Evolutionary conservation across 768 basidiomycete genomes (phyloP).

Genomic region (Leccinum arenicola): DNA sequence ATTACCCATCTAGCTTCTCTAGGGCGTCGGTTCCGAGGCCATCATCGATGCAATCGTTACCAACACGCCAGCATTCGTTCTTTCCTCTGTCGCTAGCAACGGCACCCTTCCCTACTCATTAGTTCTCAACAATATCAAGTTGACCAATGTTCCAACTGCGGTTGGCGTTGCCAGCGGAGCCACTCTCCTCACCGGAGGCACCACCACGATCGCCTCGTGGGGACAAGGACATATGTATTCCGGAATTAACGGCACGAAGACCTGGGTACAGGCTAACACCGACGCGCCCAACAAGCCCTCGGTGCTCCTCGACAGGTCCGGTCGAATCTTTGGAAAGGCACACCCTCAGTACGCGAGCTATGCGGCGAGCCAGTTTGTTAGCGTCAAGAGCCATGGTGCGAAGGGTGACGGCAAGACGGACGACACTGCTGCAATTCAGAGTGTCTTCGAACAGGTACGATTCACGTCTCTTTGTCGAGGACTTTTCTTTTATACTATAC

Average conservation of each 20-base stretch:
- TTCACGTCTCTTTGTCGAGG: not conserved
- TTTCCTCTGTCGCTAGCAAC: slow-evolving; percentile 33
- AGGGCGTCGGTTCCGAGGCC: slow-evolving; percentile 43
- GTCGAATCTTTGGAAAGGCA: slow-evolving; percentile 56
- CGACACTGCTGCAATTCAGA: slow-evolving; percentile 65
- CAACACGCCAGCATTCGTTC: slow-evolving; percentile 44
- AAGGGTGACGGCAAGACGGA: slow-evolving; percentile 73
- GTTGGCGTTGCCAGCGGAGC: slow-evolving; percentile 33
- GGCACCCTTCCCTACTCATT: slow-evolving; percentile 32
- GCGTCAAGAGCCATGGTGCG: slow-evolving; percentile 66
- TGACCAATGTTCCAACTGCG: slow-evolving; percentile 34
- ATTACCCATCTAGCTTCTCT: not conserved
- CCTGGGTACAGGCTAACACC: slow-evolving; percentile 53
- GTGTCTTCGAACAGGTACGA: slow-evolving; percentile 53
- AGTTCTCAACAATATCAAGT: slow-evolving; percentile 34
- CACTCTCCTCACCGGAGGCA: slow-evolving; percentile 36
- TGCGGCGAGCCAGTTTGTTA: slow-evolving; percentile 60
- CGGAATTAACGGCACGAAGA: slow-evolving; percentile 43
- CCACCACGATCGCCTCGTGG: slow-evolving; percentile 49
- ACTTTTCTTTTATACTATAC: not conserved
- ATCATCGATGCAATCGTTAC: slow-evolving; percentile 45
- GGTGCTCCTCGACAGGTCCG: slow-evolving; percentile 52
- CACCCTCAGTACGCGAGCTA: slow-evolving; percentile 68
- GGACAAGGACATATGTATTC: slow-evolving; percentile 70
- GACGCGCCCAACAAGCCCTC: slow-evolving; percentile 47